Evolutionary conservation across 148 eudicot genomes (phyloP).

Genomic region (Camellia japonica): DNA sequence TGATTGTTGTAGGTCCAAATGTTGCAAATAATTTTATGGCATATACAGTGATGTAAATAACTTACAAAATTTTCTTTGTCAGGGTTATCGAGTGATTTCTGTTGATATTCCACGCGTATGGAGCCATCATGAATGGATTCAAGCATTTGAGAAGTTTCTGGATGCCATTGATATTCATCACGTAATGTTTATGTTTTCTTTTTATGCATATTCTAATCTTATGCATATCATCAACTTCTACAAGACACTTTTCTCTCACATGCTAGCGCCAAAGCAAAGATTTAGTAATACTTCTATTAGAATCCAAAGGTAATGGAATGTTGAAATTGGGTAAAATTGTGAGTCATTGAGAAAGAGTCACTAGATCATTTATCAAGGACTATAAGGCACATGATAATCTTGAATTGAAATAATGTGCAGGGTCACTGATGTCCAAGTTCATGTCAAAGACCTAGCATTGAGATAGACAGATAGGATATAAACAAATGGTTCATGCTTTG

Average conservation of each 20-base stretch:
- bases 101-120: constrained; percentile 95
- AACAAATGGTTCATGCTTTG: neutral
- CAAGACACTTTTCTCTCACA: neutral
- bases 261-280: neutral
- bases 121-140: constrained; percentile 94
- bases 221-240: neutral
- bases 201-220: neutral
- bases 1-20: no score
- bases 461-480: neutral
- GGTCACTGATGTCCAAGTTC: neutral
- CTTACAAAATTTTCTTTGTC: constrained; percentile 24
- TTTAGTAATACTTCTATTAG: neutral
- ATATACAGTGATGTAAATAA: neutral
- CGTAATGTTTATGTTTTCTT: constrained; percentile 51
- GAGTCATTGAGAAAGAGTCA: neutral
- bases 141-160: constrained; percentile 93
- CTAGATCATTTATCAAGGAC: neutral
- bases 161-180: constrained; percentile 93
- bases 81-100: constrained; percentile 95
- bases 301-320: neutral
- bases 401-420: constrained; percentile 1
- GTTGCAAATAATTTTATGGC: no score
- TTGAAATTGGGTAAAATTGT: neutral
- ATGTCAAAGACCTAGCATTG: neutral
- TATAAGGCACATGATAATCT: neutral